phyloP scores from a whole-genome alignment of 208 protist genomes.

The Polymyxa betae region DNA sequence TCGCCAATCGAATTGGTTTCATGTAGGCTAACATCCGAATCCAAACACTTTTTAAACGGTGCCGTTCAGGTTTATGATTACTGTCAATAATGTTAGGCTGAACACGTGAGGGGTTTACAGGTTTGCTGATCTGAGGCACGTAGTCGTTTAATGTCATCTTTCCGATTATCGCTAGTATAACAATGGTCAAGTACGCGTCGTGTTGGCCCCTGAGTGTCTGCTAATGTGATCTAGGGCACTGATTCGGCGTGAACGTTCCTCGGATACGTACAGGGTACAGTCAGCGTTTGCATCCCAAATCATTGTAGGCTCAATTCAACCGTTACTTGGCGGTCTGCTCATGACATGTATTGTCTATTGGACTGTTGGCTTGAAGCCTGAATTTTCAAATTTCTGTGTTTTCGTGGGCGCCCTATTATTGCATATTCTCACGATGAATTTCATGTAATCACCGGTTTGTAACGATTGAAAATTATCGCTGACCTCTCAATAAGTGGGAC shows the following conservation, averaged over 20 bases:
- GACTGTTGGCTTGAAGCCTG: background rate
- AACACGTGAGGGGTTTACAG: too few species aligned
- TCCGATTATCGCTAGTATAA: background rate
- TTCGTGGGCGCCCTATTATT: background rate
- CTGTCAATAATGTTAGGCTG: background rate
- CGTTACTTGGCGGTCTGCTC: background rate
- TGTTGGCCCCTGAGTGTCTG: background rate
- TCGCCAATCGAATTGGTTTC: background rate
- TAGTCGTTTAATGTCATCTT: too few species aligned
- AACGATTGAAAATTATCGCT: background rate
- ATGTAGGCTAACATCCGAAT: background rate
- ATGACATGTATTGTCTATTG: background rate
- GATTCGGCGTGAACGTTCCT: background rate
- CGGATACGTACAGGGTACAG: background rate
- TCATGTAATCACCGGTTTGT: background rate
- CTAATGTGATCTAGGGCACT: background rate
- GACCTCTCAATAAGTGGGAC: background rate
- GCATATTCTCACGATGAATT: background rate
- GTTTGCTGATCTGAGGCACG: too few species aligned
- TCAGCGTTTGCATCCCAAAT: background rate
- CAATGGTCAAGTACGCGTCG: background rate
- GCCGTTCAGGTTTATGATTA: constrained; percentile 1
- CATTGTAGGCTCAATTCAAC: background rate
- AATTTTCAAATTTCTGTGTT: background rate
- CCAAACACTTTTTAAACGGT: background rate